Evolutionary conservation across 225 moss, liverwort and hornwort genomes (phyloP).

Genomic region (Straminergon stramineum): DNA sequence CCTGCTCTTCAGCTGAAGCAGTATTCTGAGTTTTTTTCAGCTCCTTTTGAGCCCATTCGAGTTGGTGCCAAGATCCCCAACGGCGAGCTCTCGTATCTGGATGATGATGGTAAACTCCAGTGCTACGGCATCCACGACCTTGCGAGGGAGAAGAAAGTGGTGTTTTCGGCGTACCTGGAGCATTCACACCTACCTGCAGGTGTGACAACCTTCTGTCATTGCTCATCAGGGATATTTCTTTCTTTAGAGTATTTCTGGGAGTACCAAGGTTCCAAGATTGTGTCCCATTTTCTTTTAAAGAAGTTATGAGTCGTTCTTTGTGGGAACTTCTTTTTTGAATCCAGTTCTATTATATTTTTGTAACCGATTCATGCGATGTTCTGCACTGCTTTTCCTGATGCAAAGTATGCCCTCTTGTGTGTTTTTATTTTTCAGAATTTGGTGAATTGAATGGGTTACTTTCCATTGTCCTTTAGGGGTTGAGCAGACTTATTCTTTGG

Average conservation of each 20-base stretch:
- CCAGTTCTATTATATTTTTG: neutral
- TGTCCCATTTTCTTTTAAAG: neutral
- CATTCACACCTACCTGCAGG: slow-evolving; percentile 74
- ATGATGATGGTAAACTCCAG: slow-evolving; percentile 51
- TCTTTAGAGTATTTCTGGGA: neutral
- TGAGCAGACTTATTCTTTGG: neutral
- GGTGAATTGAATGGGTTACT: neutral
- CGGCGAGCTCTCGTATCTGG: slow-evolving; percentile 49
- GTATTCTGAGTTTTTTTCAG: neutral
- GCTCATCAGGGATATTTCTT: neutral
- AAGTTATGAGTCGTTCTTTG: neutral
- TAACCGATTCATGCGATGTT: neutral
- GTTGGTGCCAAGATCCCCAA: slow-evolving; percentile 52
- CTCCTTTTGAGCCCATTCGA: slow-evolving; percentile 35
- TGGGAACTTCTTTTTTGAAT: neutral
- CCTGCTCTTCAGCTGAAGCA: neutral
- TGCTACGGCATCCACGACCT: slow-evolving; percentile 32
- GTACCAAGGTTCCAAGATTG: neutral
- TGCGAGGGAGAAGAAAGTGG: slow-evolving; percentile 38
- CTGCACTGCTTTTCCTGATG: neutral
- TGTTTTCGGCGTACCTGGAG: slow-evolving; percentile 73
- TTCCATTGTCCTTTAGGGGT: neutral
- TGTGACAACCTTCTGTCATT: neutral
- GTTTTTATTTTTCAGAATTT: neutral
- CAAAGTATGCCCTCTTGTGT: neutral